Evolutionary conservation across 352 stramenopile genomes (phyloP), one percentile per base, ranked within the genome.

Genomic region (Phytopythium kandeliae): DNA sequence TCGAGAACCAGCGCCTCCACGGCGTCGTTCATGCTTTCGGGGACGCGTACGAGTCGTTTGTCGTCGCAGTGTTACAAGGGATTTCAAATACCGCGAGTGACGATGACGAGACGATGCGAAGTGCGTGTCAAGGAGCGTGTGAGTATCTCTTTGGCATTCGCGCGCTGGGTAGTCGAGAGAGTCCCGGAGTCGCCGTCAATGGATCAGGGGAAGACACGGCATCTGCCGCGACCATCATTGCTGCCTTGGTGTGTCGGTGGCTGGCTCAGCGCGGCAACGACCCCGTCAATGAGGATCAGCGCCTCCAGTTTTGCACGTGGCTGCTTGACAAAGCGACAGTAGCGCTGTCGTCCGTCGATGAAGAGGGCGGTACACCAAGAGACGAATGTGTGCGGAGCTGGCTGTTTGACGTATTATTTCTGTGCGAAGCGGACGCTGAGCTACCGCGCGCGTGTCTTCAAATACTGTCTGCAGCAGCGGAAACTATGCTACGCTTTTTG

Each of bases 391-490:
- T 24, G 25, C 35, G 79, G 12, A 78, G 61, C 2, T 87, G 77
- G 77, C 35, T 91, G 0, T 87, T 91, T 47, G 77, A 89, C 43
- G 25, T 77, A 4, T 21, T 83, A 5, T 71, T 84, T 17, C 59
- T 89, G 21, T 75, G 54, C 24, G 51, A 71, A 9, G 61, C 58
- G 30, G 64, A 54, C 13, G 22, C 55, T 3, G 31, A 58, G 2
- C 57, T 81, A 0, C 54, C 57, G 4, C 43, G 69, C 19, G 58
- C 38, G 30, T 79, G 65, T 25, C 71, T 70, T 15, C 55, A 48
- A 3, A 31, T 74, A 24, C 55, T 69, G 17, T 65, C 46, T 31
- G 53, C 47, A 38, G 50, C 57, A 43, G 30, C 76, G 2, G 37
- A 24, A 10, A 46, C 69, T 15, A 33, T 78, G 31, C 36, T 56